Evolutionary conservation across 768 basidiomycete species (phyloP), one percentile per base, ranked within the genome.

Genomic region (Leccinellum rugosiceps): DNA sequence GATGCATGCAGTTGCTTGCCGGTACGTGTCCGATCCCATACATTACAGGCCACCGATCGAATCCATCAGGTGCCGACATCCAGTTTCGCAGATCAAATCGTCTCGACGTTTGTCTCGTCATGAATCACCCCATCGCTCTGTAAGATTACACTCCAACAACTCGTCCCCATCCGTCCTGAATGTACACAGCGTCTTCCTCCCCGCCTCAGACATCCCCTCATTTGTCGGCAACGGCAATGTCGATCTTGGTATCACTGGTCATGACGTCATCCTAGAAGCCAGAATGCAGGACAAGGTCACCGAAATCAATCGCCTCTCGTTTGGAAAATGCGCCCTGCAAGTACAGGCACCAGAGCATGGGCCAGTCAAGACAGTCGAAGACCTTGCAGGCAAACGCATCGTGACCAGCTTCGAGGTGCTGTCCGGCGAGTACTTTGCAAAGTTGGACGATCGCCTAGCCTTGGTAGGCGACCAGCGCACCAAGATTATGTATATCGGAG

Each of bases 171-270:
- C n/a, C 17, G n/a, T 41, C 41, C 41, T 41, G 41, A 1, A 25
- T 23, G 11, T n/a, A n/a, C 30, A 14, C 71, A 98, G 96, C 7
- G 89, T 99, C 23, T 98, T 99, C 76, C 88, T 98, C 23, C 95
- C 97, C 23, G 97, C 97, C 1, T 80, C 90, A 6, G 97, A 99
- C 68, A 99, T 99, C 61, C 95, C 97, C 10, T 96, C 94, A 28
- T 99, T 98, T 74, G 97, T 99, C 46, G 97, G 94, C 44, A 94
- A 96, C 71, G 97, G 97, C 50, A 90, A 94, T 68, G 90, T 99
- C 67, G 92, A 98, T 65, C 80, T 99, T 45, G 97, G 97, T 6
- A 97, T 99, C 65, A 98, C 97, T 9, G 97, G 97, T 4, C 94
- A 98, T 75, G 97, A 99, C 77, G 92, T 97, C 61, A 91, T 98